Base-by-base conservation (phyloP, 495 filamentous ascomycete species). In the Aspergillus leporis region DNA sequence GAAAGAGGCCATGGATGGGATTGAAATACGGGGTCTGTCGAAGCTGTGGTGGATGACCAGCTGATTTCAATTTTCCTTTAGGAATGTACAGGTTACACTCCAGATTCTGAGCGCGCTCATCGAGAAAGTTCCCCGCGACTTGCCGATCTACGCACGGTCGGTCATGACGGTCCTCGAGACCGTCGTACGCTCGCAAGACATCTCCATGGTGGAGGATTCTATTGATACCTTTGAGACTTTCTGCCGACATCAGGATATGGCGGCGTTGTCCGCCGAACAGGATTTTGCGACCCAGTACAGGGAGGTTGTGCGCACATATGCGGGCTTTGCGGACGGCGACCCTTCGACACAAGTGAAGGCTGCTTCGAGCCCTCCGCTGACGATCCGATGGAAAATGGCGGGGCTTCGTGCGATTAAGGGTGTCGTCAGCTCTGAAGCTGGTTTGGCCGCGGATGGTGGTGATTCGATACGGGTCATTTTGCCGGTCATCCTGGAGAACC, bases 71-170 rank as follows among this genome's bases (percentile, higher is more conserved):
- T 8, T 34, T 38, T 55, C 13, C 55, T 25, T 10, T 62, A 96
- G 91, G 57, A 94, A 96, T 77, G 90, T 96, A 38, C 91, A 96
- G 73, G 91, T 97, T 56, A 95, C 91, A 19, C 86, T 97, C 36
- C 87, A 93, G 65, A 95, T 97, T 55, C 74, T 96, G 55, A 86
- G 85, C 40, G 90, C 92, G 34, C 81, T 97, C 57, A 92, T 97
- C 73, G 91, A 96, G 67, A 97, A 96, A 73, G 81, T 89, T 19
- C 91, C 91, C 32, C 90, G 91, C 69, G 91, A 96, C 66, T 85
- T 96, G 8, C 90, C 91, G 21, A 87, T 97, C 53, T 95, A 91
- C 71, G 90, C 90, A 43, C 81, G 83, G 56, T 90, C 87, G 66
- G 83, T 96, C 51, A 80, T 97, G 64, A 87, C 85, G 51, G 86